Base-by-base conservation (phyloP, 139 green algal species). In the Marvania coccoides region DNA sequence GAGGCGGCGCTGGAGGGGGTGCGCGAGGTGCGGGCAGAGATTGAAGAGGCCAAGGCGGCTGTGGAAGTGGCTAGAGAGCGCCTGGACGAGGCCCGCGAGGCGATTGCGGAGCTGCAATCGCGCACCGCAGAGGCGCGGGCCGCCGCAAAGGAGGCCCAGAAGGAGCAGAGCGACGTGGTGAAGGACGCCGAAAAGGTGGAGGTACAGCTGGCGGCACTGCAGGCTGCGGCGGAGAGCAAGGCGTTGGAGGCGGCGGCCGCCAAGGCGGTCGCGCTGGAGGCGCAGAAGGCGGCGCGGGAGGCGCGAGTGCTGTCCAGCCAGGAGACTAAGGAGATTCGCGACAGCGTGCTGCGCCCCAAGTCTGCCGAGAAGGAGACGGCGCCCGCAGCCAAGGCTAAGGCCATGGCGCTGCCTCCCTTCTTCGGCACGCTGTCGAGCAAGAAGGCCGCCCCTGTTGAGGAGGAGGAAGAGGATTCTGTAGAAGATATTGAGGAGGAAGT, bases 201-300 rank as follows among this genome's bases (percentile, higher is more conserved):
- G 54, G 29, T 40, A 55, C 47, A 81, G 72, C 40, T 82, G 48
- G 26, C 24, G 1, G 61, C 62, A 9, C 55, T 63, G 34, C 13
- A 68, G 33, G 66, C 40, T 13, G 67, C 73, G 13, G 75, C 70
- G 2, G 65, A 81, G 39, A 28, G 30, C 14, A 56, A 46, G 35
- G 65, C 68, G 9, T 53, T 42, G 28, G 9, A 76, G 34, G 78
- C 68, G 14, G 40, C 60, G 28, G 80, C 75, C 6, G 82, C 80
- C 28, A 76, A 75, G 46, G 82, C 82, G 13, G 74, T 87, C 47
- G 63, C 84, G 36, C 38, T 61, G 30, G 80, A 72, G 3, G 74
- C 76, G 13, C 70, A 79, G 63, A 38, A 56, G 46, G 82, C 76
- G 15, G 64, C 65, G 33, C 58, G 46, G 12, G 38, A 67, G 35